These are phyloP conservation scores for Dictyostelium brefeldianum DNA, from an alignment of 78 protist species.

Conservation along the genomic window DNA sequence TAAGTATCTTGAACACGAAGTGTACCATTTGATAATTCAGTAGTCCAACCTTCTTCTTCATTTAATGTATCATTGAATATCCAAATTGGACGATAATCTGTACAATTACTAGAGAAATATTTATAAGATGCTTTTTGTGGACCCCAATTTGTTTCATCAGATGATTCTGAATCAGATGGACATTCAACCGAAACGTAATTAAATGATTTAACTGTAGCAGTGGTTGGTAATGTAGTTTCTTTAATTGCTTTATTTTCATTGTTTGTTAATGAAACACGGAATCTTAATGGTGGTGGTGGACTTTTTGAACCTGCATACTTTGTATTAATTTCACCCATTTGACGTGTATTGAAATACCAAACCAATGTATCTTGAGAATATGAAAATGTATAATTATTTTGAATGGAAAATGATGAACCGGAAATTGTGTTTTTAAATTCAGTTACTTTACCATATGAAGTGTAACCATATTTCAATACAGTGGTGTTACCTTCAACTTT, in stretches of 20 bases:
- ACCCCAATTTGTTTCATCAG: constrained; percentile 2
- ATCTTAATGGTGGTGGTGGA: constrained; percentile 30
- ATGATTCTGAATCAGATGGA: neutral
- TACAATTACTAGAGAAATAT: constrained; percentile 21
- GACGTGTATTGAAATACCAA: constrained; percentile 22
- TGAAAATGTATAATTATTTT: neutral
- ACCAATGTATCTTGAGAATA: neutral
- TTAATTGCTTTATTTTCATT: constrained; percentile 7
- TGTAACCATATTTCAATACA: neutral
- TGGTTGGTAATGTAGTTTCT: neutral
- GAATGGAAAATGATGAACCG: constrained; percentile 17
- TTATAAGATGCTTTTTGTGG: constrained; percentile 21
- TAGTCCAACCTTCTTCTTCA: constrained; percentile 5
- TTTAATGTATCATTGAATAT: constrained; percentile 19
- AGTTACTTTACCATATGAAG: constrained; percentile 11
- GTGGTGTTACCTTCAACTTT: constrained; percentile 5
- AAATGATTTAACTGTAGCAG: neutral
- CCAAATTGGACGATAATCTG: neutral
- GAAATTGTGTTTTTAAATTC: neutral
- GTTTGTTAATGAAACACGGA: neutral
- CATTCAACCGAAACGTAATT: neutral
- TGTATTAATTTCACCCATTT: constrained; percentile 15
- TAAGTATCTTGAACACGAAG: neutral
- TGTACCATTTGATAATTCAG: neutral
- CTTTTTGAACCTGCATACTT: constrained; percentile 17